Evolutionary conservation across 169 alveolate species (phyloP), one percentile per base, ranked within the genome.

Genomic region (Condylostoma magnum): DNA sequence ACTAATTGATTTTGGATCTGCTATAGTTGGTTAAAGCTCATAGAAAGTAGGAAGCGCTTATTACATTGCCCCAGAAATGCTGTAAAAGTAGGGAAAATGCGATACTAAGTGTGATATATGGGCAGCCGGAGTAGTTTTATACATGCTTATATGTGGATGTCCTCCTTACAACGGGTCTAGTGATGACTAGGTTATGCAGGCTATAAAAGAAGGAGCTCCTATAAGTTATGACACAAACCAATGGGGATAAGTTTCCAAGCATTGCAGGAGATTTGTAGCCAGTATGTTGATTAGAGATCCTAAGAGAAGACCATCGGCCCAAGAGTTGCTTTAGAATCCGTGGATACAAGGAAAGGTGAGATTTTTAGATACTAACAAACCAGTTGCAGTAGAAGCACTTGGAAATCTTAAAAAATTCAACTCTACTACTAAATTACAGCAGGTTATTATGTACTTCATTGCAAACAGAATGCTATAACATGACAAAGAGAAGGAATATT

Each of bases 151-250:
- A 6, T 36, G 25, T 2, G 73, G 73, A 63, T 54, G 27, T 2
- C 92, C 94, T 41, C 96, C 96, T 25, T 90, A 90, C 69, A 83
- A 84, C 44, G 91, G 89, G 15, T 85, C 74, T 58, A 83, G 87
- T 4, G 96, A 90, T 76, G 85, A 70, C 3, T 93, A 87, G 51
- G 86, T 87, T 38, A 85, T 88, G 34, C 56, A 77, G 3, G 79
- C 79, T 5, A 94, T 87, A 15, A 31, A 20, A 22, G 46, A 63
- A 63, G 73, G 58, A 22, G 33, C n/a, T 22, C 34, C 38, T 15
- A n/a, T n/a, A n/a, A 18, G 47, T 4, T 63, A 20, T 63, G 46
- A 63, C 20, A 57, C 38, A 63, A 63, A 63, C 6, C 58, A 54
- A 1, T 63, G 73, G 73, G 33, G 27, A n/a, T 43, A 41, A 22